Percentiles rank a stretch among this genome's conserved stretches.
Evolutionary conservation across 1,284 basidiomycete genomes (phyloP).

Genomic region (Boletus semigastroideus): DNA sequence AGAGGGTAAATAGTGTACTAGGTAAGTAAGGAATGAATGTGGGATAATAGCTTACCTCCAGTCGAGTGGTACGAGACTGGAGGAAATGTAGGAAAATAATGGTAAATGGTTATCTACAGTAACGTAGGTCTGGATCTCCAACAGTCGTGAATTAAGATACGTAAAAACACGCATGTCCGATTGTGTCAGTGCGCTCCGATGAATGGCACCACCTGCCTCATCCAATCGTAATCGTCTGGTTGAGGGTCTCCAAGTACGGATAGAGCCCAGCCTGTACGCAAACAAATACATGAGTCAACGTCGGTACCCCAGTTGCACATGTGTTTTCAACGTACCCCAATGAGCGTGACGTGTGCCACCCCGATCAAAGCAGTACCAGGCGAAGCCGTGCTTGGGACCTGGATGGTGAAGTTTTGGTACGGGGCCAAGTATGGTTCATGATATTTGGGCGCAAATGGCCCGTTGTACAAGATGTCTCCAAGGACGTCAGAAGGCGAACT

Average conservation of each 20-base stretch:
- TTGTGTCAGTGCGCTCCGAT: no score
- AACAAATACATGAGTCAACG: no score
- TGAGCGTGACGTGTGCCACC: constrained; percentile 24
- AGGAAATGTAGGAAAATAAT: no score
- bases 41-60: no score
- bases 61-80: no score
- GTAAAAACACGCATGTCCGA: no score
- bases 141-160: no score
- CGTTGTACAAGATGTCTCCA: constrained; percentile 30
- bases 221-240: constrained; percentile 27
- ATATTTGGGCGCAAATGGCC: constrained; percentile 20
- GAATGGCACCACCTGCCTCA: constrained; percentile 8
- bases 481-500: constrained; percentile 9
- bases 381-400: constrained; percentile 11
- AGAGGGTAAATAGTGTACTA: no score
- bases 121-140: no score
- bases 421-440: constrained; percentile 20
- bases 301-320: not conserved
- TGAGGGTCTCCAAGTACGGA: constrained; percentile 24
- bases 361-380: constrained; percentile 20
- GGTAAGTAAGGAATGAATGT: no score
- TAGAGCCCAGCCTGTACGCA: constrained; percentile 18
- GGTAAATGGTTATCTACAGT: no score
- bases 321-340: constrained; percentile 22
- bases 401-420: constrained; percentile 30